These are phyloP conservation scores for Seiridium cupressi DNA, from an alignment of 2,329 filamentous ascomycete species.

Conservation along the genomic window DNA sequence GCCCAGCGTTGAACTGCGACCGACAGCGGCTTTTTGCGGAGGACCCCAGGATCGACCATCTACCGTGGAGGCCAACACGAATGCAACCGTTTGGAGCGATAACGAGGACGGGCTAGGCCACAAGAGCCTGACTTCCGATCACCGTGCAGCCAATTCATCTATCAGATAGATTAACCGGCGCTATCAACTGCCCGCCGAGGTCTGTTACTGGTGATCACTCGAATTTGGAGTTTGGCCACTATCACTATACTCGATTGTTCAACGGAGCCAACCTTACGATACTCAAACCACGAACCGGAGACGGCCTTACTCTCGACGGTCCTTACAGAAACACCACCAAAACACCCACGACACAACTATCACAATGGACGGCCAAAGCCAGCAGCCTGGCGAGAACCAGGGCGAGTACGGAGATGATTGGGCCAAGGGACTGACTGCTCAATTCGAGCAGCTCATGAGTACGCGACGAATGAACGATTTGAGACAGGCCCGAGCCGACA, in stretches of 20 bases:
- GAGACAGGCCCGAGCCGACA: slow-evolving; percentile 58
- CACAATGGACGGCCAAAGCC: slow-evolving; percentile 23
- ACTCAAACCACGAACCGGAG: too few relatives aligned
- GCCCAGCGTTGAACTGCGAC: neutral
- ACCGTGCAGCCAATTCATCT: neutral
- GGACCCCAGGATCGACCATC: neutral
- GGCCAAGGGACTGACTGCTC: slow-evolving; percentile 75
- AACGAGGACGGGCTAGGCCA: slow-evolving; percentile 12
- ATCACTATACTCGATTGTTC: too few relatives aligned
- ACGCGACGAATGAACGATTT: slow-evolving; percentile 86
- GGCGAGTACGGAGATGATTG: slow-evolving; percentile 65
- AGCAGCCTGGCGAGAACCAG: slow-evolving; percentile 14
- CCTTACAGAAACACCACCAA: neutral
- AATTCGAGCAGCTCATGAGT: slow-evolving; percentile 84
- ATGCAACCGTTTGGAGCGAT: slow-evolving; percentile 8
- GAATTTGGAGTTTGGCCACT: neutral
- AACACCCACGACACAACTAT: neutral
- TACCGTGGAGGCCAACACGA: slow-evolving; percentile 2
- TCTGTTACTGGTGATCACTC: neutral
- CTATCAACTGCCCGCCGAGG: neutral
- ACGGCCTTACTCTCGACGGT: neutral
- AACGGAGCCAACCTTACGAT: too few relatives aligned
- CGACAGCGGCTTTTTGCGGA: neutral
- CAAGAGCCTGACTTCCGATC: slow-evolving; percentile 3
- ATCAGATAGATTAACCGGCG: slow-evolving; percentile 1